These are phyloP conservation scores for Cavenderia fasciculata DNA, from an alignment of 78 protist species.

Conservation along the genomic window DNA sequence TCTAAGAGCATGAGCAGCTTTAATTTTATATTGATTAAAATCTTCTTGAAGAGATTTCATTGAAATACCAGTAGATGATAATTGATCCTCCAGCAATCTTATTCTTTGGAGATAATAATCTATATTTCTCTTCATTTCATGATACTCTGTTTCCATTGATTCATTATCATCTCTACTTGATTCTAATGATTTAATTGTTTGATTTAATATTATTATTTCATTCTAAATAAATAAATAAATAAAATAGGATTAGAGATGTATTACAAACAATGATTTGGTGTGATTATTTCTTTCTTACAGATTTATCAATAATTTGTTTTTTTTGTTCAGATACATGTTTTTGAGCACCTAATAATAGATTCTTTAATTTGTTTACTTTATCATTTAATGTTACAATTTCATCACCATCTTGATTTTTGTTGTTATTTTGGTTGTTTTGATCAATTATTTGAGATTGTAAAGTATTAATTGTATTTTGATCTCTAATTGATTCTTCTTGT, in stretches of 20 bases:
- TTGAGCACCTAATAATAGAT: constrained; percentile 43
- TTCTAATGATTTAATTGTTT: background rate
- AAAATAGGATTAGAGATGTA: too few relatives aligned
- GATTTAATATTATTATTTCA: background rate
- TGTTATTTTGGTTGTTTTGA: too few relatives aligned
- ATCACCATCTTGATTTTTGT: too few relatives aligned
- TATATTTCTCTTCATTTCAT: constrained; percentile 31
- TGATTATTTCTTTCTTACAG: background rate
- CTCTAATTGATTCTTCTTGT: constrained; percentile 3
- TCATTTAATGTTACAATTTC: too few relatives aligned
- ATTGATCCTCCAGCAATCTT: constrained; percentile 25
- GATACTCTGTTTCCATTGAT: constrained; percentile 1
- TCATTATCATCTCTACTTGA: background rate
- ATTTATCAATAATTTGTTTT: constrained; percentile 36
- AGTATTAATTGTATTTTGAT: too few relatives aligned
- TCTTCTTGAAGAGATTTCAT: constrained; percentile 15
- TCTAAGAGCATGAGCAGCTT: constrained; percentile 30
- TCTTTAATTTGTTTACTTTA: constrained; percentile 37
- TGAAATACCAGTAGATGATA: background rate
- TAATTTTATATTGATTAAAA: constrained; percentile 34
- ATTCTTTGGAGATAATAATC: constrained; percentile 36
- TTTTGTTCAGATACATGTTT: constrained; percentile 50
- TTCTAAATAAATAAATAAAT: too few relatives aligned
- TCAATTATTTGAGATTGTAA: too few relatives aligned
- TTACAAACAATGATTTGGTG: too few relatives aligned